Evolutionary conservation across 2,329 filamentous ascomycete species (phyloP), one percentile per base, ranked within the genome.

Genomic region (Aspergillus hortae): DNA sequence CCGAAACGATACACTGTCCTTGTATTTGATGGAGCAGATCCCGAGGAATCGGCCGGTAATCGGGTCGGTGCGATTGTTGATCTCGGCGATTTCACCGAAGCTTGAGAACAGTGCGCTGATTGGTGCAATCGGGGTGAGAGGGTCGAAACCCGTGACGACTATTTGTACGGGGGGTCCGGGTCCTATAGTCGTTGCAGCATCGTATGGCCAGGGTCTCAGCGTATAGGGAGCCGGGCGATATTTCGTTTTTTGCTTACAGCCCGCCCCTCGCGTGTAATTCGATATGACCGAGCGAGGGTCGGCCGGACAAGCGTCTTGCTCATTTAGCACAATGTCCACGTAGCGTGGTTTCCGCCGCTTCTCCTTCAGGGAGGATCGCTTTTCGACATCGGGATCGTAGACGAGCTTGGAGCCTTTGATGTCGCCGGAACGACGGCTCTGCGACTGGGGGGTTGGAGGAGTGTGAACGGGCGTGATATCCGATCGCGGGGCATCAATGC

Each of bases 81-180:
- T 88, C 65, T 92, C 88, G 42, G 88, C 87, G 57, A 99, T 92
- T 53, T 96, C 90, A 48, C 70, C 72, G 61, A 74, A 73, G 46
- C 69, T 72, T n/a, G 69, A 68, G 51, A 72, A 71, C 14, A 72
- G 60, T 4, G 69, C 67, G 42, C 54, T 71, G 50, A 72, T 72
- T 10, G 64, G 68, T 46, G 68, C 66, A 36, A 95, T 89, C 11
- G 90, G 83, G 38, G 89, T 87, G 58, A 97, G 77, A 6, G 92
- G 92, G 70, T 97, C 94, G 68, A 96, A 96, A n/a, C 91, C 90
- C n/a, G 86, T 92, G 17, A 96, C 90, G 4, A 97, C 87, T 45
- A 99, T 85, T 68, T 96, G 90, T 2, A 88, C 90, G 2, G 94
- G 90, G 12, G 92, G 92, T 0, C 90, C 90, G 21, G 91, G 90